A percentile compares a stretch with the other conserved stretches of the same genome.
Conservation (phyloP, 805 yeast genomes). For the Debaryomyces tyrocola region DNA sequence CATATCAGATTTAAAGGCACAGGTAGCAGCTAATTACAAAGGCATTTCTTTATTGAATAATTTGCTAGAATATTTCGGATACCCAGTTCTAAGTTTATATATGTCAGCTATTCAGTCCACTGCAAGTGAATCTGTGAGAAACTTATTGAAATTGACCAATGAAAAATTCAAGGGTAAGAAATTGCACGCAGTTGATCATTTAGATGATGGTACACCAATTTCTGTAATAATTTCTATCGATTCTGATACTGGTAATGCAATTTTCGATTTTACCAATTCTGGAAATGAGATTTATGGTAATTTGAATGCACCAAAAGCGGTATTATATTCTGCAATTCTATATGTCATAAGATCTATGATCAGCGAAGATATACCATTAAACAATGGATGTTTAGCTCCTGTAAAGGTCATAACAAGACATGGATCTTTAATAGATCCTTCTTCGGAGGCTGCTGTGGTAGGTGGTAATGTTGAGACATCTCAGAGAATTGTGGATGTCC, state of each 20-base stretch:
- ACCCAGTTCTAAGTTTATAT: constrained; percentile 35
- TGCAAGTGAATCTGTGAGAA: constrained; percentile 35
- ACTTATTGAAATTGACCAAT: constrained; percentile 29
- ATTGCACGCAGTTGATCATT: constrained; percentile 57
- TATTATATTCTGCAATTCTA: constrained; percentile 83
- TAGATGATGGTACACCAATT: constrained; percentile 83
- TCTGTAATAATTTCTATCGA: constrained; percentile 51
- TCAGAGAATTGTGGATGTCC: constrained; percentile 87
- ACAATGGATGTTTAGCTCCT: constrained; percentile 89
- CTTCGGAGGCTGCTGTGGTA: constrained; percentile 86
- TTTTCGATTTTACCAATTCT: constrained; percentile 83
- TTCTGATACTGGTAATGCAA: constrained; percentile 55
- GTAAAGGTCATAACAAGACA: constrained; percentile 52
- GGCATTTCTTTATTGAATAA: constrained; percentile 68
- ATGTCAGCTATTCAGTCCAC: constrained; percentile 38
- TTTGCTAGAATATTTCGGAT: constrained; percentile 63
- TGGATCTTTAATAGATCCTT: constrained; percentile 60
- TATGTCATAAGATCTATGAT: constrained; percentile 86
- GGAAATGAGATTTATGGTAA: constrained; percentile 88
- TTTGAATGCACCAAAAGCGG: constrained; percentile 89
- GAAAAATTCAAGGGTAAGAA: constrained; percentile 39
- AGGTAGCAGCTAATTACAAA: constrained; percentile 81
- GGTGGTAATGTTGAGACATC: constrained; percentile 92
- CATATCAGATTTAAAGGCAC: constrained; percentile 56
- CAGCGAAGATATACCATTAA: constrained; percentile 84